Conservation (phyloP, 2,329 filamentous ascomycete species). For the Colletotrichum limetticola region DNA sequence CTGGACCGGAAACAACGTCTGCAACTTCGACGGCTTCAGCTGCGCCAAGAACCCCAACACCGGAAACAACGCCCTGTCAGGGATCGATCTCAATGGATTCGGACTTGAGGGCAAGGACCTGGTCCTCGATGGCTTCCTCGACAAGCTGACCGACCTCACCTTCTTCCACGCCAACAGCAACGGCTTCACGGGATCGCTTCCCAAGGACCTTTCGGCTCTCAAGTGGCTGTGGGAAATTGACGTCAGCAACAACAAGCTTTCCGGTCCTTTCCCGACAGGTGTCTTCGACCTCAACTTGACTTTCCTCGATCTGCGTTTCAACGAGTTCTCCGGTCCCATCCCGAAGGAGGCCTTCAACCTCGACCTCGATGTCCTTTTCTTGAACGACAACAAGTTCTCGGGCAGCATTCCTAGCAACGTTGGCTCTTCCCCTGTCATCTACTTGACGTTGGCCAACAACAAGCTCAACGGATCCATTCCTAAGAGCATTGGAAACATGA, state of each 20-base stretch:
- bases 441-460: conserved; percentile 11
- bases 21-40: conserved; percentile 14
- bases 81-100: conserved; percentile 6
- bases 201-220: conserved; percentile 4
- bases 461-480: conserved; percentile 4
- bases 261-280: not conserved
- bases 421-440: not conserved
- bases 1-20: conserved; percentile 8
- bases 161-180: conserved; percentile 21
- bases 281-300: not conserved
- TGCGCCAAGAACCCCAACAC: conserved; percentile 13
- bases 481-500: not conserved
- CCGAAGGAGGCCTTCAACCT: conserved; percentile 4
- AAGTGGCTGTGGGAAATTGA: conserved; percentile 14
- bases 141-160: conserved; percentile 20
- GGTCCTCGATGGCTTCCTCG: conserved; percentile 8
- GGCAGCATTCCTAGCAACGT: conserved; percentile 12
- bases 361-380: conserved; percentile 12
- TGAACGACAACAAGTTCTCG: conserved; percentile 19
- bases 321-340: conserved; percentile 5
- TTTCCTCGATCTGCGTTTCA: conserved; percentile 15
- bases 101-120: conserved; percentile 1
- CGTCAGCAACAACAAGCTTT: conserved; percentile 9
- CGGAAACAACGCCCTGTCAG: not conserved
- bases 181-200: conserved; percentile 10